Evolutionary conservation across 441 rosid genomes (phyloP), one percentile per base, ranked within the genome.

Genomic region (Manihot esculenta): DNA sequence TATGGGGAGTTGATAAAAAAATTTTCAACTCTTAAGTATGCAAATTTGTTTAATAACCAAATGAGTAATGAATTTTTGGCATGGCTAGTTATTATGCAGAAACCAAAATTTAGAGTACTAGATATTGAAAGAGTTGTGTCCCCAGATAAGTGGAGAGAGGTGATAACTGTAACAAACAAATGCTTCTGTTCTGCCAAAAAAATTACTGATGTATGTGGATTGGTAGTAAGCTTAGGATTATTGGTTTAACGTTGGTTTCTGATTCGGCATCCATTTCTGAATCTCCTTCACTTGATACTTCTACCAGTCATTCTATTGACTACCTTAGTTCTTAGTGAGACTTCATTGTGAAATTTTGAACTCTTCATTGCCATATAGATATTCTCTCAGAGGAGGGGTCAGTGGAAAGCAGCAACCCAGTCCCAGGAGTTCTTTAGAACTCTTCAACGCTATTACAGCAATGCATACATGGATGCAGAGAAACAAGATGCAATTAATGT

Each of bases 361-460:
- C 69, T 55, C 44, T 64, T 64, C 11, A 49, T n/a, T 58, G 26
- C 11, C 71, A 38, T 72, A 55, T 78, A 96, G 98, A 89, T 93
- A 79, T 93, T 96, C 80, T 90, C 92, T 63, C 84, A 87, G 87
- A 96, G 97, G 81, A 85, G 99, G 76, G 99, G 99, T 66, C 99
- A 93, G 81, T 96, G 98, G 99, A 93, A 77, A 85, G 99, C 99
- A 33, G 98, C 99, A 77, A 92, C 97, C 44, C 99, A 96, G 84
- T 96, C 99, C 63, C 99, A 96, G 83, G 99, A 96, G 79, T 92
- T 96, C 82, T 90, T 96, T 76, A 86, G 99, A 83, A 92, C 97
- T 71, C 95, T 96, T 76, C 99, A 93, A 74, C 94, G 99, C 38
- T 92, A 93, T 73, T 92, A 93, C 77, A 96, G 89, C 84, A 96